Base-by-base conservation (phyloP, 345 rosid species). In the Cardiospermum halicacabum region DNA sequence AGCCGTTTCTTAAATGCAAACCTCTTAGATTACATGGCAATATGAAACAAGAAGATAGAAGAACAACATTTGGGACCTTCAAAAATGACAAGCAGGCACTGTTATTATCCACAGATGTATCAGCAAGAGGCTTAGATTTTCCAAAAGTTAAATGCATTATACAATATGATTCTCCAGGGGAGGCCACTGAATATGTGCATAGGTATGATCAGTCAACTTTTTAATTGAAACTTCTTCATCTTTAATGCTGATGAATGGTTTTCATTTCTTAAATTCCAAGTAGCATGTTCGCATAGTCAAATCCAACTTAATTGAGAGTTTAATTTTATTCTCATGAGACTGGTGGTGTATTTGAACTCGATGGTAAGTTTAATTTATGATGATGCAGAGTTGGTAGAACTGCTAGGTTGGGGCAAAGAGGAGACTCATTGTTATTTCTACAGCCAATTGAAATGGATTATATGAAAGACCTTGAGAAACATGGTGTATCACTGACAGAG, bases 91-190 rank as follows among this genome's bases (percentile, higher is more conserved):
- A 85, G 59, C 74, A 69, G 11, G 97, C 95, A 56, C 92, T 94
- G 65, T 89, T 94, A 36, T 66, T 94, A 69, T 85, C 89, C 61
- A 88, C 96, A 16, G 99, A 94, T 78, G 78, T 91, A 72, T 82
- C 96, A 56, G 92, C 99, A 49, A 87, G 99, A 76, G 99, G 99
- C 62, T 72, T 94, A 54, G 99, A 94, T 76, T 82, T 91, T 80
- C 99, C 96, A 18, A 85, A 88, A 77, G 99, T 94, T 53, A 81
- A 78, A 74, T 94, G 96, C 70, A 94, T 91, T 66, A 82, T 91
- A 69, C 99, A 94, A 72, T 94, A 94, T 54, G 99, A 94, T 81
- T 91, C 94, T 68, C 96, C 99, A 5, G 99, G 99, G 71, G 99
- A 93, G 79, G 99, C 99, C 56, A 88, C 95, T 7, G 99, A 93